These are phyloP conservation scores for Dionaea muscipula DNA, from an alignment of 179 eudicot species.

Conservation along the genomic window DNA sequence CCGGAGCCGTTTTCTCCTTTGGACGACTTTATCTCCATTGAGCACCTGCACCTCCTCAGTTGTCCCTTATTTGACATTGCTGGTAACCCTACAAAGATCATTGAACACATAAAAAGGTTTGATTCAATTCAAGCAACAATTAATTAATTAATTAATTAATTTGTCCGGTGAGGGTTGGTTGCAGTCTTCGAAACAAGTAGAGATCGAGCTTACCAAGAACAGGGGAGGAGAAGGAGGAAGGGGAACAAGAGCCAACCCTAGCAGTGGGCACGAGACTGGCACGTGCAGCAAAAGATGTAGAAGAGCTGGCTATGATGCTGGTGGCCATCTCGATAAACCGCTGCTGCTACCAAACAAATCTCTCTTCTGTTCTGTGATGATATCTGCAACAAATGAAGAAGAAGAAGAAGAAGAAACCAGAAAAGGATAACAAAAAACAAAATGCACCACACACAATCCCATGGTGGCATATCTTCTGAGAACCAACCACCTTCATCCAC, in stretches of 20 bases:
- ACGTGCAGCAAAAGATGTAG: slow-evolving; percentile 43
- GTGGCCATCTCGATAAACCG: slow-evolving; percentile 40
- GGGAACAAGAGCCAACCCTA: slow-evolving; percentile 24
- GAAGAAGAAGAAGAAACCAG: background rate
- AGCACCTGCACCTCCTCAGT: slow-evolving; percentile 64
- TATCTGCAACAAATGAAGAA: background rate
- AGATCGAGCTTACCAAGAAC: slow-evolving; percentile 40
- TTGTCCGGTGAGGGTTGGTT: too few species aligned
- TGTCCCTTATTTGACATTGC: slow-evolving; percentile 43
- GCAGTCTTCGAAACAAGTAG: background rate
- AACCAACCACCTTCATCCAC: slow-evolving; percentile 41
- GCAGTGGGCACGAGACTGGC: slow-evolving; percentile 42
- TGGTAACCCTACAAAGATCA: slow-evolving; percentile 54
- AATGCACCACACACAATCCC: slow-evolving; percentile 22
- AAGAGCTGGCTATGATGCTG: slow-evolving; percentile 49
- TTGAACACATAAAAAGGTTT: too few species aligned
- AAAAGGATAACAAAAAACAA: slow-evolving; percentile 13
- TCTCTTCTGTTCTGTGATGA: background rate
- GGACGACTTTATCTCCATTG: slow-evolving; percentile 35
- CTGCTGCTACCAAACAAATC: background rate
- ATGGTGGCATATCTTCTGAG: slow-evolving; percentile 25
- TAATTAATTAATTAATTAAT: background rate
- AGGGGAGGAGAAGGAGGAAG: slow-evolving; percentile 33
- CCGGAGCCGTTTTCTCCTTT: slow-evolving; percentile 23
- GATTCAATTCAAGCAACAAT: background rate